A percentile compares a stretch with the other conserved stretches of the same genome.
Conservation (phyloP, 1,139 yeast species). For the Blastobotrys apis region DNA sequence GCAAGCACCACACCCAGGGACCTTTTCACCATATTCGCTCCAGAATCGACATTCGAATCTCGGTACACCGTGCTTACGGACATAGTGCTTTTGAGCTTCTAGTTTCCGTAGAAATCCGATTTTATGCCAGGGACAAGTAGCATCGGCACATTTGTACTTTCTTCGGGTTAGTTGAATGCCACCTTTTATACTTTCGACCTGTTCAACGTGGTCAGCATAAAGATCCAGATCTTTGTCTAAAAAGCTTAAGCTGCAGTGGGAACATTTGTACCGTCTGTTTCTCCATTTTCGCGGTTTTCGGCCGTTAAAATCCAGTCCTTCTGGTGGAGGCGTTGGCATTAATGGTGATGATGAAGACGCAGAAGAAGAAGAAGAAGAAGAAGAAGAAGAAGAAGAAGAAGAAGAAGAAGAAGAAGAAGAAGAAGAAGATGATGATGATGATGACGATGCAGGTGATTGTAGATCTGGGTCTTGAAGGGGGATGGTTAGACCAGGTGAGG, state of each 20-base stretch:
- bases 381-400: neutral
- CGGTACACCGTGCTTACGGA: constrained; percentile 30
- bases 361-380: neutral
- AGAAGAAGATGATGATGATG: neutral
- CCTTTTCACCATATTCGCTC: constrained; percentile 27
- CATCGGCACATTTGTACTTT: constrained; percentile 29
- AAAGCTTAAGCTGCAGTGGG: constrained; percentile 28
- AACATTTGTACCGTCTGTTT: constrained; percentile 30
- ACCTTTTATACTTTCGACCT: constrained; percentile 23
- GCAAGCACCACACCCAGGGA: constrained; percentile 28
- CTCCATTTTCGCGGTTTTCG: constrained; percentile 30
- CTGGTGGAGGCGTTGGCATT: constrained; percentile 13
- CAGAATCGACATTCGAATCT: constrained; percentile 31
- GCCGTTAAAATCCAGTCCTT: constrained; percentile 26
- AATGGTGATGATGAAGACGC: neutral
- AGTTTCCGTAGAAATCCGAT: constrained; percentile 32
- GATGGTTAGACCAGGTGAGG: too few relatives aligned
- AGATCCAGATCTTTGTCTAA: constrained; percentile 25
- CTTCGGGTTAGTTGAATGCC: constrained; percentile 24
- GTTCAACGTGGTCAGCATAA: constrained; percentile 26
- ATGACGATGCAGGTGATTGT: too few relatives aligned
- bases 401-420: neutral
- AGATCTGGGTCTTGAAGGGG: too few relatives aligned
- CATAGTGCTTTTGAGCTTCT: constrained; percentile 30
- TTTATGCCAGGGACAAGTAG: constrained; percentile 28